Evolutionary conservation across 164 flowering plant genomes (phyloP), one percentile per base, ranked within the genome.

Genomic region (Stephania cephalantha): DNA sequence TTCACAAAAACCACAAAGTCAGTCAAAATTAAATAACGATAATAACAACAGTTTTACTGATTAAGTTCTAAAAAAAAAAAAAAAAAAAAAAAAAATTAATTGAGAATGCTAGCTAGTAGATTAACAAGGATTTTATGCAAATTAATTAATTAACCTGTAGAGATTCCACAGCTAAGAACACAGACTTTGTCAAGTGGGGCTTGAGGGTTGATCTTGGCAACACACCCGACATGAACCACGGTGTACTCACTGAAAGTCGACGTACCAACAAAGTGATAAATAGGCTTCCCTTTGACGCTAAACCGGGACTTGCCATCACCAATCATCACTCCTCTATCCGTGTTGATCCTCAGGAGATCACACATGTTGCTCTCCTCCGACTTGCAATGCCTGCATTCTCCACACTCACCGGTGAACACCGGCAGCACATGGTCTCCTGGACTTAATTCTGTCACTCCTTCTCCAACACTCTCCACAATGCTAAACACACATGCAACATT

Each of bases 331-430:
- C 89, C 89, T 5, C 90, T 73, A 35, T 88, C 95, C 0, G 91
- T 87, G 81, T 87, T 87, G 69, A 88, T 87, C 83, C 92, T 82
- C 0, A 88, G 87, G 9, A 88, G 89, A 45, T 84, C 87, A 72
- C 95, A 89, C 90, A 90, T 83, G 80, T 90, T 90, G 80, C 90
- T 90, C 68, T 90, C 90, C 73, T 85, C 88, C 6, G 90, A 90
- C 35, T 86, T 87, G 68, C 91, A 88, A 55, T 86, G 88, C 4
- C 75, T 77, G 46, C 93, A 90, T 5, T 87, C 89, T 75, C 77
- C 74, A 74, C 94, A 88, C 69, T 90, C 94, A 8, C 88, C 91
- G 0, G 90, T 88, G 83, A 87, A 90, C 0, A 87, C 85, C 7
- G 94, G 91, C 17, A 90, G 88, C 7, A 90, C 91, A 81, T 90